These are phyloP conservation scores for Colletotrichum aenigma DNA, from an alignment of 2,329 filamentous ascomycete species.

Conservation along the genomic window DNA sequence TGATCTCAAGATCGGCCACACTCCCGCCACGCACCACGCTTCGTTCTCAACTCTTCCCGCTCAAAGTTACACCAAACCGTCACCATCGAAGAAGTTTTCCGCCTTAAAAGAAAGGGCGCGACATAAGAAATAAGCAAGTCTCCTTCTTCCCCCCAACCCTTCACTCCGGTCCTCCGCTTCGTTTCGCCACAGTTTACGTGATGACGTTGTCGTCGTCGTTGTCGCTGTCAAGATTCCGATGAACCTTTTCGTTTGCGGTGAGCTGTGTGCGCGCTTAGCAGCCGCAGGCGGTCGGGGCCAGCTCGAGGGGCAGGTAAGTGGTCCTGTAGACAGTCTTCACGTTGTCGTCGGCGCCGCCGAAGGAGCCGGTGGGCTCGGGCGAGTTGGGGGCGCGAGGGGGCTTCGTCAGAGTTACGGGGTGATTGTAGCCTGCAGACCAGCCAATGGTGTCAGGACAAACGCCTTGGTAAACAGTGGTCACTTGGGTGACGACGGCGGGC, in stretches of 20 bases:
- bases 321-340: constrained; percentile 13
- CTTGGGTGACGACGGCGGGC: neutral
- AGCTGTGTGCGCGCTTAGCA: neutral
- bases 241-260: neutral
- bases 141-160: neutral
- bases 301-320: constrained; percentile 11
- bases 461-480: constrained; percentile 6
- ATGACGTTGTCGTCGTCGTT: neutral
- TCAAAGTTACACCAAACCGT: neutral
- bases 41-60: neutral
- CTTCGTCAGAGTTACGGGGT: constrained; percentile 16
- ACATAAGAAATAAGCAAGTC: neutral
- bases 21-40: neutral
- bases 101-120: neutral
- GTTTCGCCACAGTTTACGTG: neutral
- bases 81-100: neutral
- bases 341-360: neutral
- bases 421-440: constrained; percentile 16
- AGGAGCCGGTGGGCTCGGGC: neutral
- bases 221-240: neutral
- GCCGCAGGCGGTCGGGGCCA: constrained; percentile 9
- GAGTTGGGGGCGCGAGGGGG: neutral
- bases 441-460: constrained; percentile 20
- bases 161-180: neutral
- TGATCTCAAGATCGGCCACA: neutral